phyloP scores from a whole-genome alignment of 2,329 filamentous ascomycete species.

The Lasiodiplodia theobromae region DNA sequence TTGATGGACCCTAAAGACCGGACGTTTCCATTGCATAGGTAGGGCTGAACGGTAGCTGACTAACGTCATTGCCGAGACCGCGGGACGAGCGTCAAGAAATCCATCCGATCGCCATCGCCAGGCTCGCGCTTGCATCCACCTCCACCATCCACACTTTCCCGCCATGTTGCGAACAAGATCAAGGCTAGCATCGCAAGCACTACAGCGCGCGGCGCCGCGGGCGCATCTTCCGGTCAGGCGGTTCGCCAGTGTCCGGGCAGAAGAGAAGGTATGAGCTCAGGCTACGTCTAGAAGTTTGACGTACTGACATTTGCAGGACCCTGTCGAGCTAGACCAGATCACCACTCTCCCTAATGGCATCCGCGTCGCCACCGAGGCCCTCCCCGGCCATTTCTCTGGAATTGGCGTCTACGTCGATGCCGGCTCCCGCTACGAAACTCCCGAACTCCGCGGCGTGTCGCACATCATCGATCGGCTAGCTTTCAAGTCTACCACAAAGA shows the following conservation, averaged over 20 bases:
- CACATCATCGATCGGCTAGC: constrained; percentile 96
- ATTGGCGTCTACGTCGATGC: constrained; percentile 96
- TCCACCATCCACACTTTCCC: constrained; percentile 5
- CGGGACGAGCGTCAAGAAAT: constrained; percentile 28
- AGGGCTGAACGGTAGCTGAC: constrained; percentile 27
- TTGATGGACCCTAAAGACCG: background rate
- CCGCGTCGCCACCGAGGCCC: constrained; percentile 90
- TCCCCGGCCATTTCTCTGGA: constrained; percentile 92
- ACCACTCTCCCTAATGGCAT: constrained; percentile 91
- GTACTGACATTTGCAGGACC: constrained; percentile 65
- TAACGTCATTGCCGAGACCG: constrained; percentile 30
- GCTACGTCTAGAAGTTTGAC: constrained; percentile 12
- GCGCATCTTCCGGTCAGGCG: constrained; percentile 31
- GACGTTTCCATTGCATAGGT: background rate
- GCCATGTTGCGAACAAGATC: constrained; percentile 25
- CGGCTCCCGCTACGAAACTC: constrained; percentile 91
- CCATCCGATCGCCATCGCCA: constrained; percentile 10
- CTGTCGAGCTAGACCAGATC: constrained; percentile 84
- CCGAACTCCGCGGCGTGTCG: constrained; percentile 83
- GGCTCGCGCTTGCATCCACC: background rate
- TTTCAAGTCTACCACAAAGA: constrained; percentile 83
- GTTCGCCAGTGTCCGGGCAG: constrained; percentile 42
- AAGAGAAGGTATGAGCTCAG: constrained; percentile 43
- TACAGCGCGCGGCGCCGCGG: constrained; percentile 4
- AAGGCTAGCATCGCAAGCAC: constrained; percentile 19